A percentile compares a stretch with the other conserved stretches of the same genome.
phyloP scores from a whole-genome alignment of 768 basidiomycete species.

The Agaricus sinodeliciosus region DNA sequence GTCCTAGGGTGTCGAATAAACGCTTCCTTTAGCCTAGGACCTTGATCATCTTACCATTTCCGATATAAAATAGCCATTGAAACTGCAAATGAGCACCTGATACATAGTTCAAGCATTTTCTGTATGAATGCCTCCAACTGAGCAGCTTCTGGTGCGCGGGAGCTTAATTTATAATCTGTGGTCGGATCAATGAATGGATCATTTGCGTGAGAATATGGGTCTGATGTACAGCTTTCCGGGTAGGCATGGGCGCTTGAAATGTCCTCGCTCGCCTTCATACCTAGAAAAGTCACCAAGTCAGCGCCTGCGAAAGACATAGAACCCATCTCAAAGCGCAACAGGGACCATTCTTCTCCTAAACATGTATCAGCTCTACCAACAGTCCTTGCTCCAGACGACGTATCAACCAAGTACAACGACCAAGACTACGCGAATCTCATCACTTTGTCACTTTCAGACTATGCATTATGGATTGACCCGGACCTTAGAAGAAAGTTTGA shows the following conservation, averaged over 20 bases:
- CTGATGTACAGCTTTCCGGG: not conserved
- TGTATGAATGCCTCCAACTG: too few relatives aligned
- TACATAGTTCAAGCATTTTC: too few relatives aligned
- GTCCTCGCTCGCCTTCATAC: slow-evolving; percentile 21
- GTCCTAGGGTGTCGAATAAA: too few relatives aligned
- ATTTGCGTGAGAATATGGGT: not conserved
- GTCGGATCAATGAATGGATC: too few relatives aligned
- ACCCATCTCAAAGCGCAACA: not conserved
- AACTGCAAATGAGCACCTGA: too few relatives aligned
- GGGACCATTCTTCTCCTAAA: not conserved
- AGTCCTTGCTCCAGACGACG: not conserved
- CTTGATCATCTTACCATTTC: too few relatives aligned
- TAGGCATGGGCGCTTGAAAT: not conserved
- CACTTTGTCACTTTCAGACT: slow-evolving; percentile 61
- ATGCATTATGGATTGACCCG: slow-evolving; percentile 58
- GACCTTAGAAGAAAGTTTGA: slow-evolving; percentile 48
- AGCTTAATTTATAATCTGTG: too few relatives aligned
- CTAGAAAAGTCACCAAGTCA: slow-evolving; percentile 14
- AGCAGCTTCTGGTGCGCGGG: too few relatives aligned
- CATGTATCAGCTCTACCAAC: slow-evolving; percentile 7
- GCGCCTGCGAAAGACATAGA: not conserved
- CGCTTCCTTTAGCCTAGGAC: too few relatives aligned
- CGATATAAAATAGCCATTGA: too few relatives aligned
- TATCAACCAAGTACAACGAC: slow-evolving; percentile 8
- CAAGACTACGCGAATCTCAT: slow-evolving; percentile 45